A percentile compares a stretch with the other conserved stretches of the same genome.
phyloP scores from a whole-genome alignment of 169 alveolate species.

The Plasmodium fragile region DNA sequence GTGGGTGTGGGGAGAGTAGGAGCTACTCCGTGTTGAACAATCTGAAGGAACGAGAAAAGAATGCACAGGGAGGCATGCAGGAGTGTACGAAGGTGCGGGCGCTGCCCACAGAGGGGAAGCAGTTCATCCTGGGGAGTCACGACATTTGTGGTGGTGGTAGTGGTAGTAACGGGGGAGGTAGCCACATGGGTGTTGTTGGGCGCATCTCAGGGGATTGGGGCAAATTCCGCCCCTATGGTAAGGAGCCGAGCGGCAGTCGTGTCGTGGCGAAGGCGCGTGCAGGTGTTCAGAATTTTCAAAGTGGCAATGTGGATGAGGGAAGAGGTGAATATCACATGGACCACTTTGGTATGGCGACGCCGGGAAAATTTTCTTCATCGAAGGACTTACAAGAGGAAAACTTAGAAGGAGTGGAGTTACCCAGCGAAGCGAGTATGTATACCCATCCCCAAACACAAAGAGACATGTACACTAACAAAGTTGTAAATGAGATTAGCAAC shows the following conservation, averaged over 20 bases:
- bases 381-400: background rate
- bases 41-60: background rate
- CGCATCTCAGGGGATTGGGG: background rate
- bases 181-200: background rate
- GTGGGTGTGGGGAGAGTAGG: background rate
- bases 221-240: background rate
- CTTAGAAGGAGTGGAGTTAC: background rate
- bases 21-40: background rate
- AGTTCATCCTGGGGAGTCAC: background rate
- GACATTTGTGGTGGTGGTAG: background rate
- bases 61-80: background rate
- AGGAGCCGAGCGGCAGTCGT: background rate
- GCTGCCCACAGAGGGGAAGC: background rate
- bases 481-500: background rate
- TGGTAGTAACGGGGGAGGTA: background rate
- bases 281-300: background rate
- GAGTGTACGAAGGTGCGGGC: background rate
- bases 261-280: background rate
- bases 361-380: background rate
- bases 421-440: background rate
- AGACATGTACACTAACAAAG: background rate
- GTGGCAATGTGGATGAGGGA: background rate
- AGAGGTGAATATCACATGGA: background rate
- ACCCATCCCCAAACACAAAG: background rate
- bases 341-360: background rate